phyloP scores from a whole-genome alignment of 805 yeast species.

The Saccharomycopsis synnaedendra region DNA sequence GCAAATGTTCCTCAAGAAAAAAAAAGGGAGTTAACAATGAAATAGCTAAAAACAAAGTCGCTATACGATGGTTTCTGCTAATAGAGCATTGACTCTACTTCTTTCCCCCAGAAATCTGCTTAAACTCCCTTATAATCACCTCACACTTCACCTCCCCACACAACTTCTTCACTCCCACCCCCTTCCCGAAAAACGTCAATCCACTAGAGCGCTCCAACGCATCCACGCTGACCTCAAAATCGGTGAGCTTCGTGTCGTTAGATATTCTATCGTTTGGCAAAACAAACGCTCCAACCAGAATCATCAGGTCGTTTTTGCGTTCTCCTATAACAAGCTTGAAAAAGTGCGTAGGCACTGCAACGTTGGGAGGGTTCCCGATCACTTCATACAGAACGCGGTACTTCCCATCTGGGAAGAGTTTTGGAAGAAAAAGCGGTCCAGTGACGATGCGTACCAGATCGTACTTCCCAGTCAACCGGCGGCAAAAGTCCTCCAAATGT shows the following conservation, averaged over 20 bases:
- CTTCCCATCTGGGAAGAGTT: conserved; percentile 70
- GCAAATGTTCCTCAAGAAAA: no score
- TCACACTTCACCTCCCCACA: conserved; percentile 77
- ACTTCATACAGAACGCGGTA: conserved; percentile 80
- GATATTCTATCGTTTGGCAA: conserved; percentile 77
- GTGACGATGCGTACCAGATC: conserved; percentile 77
- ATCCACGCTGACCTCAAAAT: conserved; percentile 80
- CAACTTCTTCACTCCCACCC: conserved; percentile 43
- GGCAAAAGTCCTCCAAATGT: conserved; percentile 80
- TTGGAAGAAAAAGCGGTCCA: conserved; percentile 88
- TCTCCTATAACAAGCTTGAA: conserved; percentile 88
- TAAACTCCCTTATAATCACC: conserved; percentile 71
- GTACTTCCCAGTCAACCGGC: conserved; percentile 65
- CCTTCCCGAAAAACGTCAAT: conserved; percentile 55
- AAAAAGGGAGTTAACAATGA: not conserved
- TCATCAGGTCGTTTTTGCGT: conserved; percentile 17
- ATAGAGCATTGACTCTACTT: not conserved
- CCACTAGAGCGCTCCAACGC: conserved; percentile 86
- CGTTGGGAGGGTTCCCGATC: conserved; percentile 90
- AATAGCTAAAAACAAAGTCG: not conserved
- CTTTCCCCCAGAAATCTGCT: no score
- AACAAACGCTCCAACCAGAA: conserved; percentile 87
- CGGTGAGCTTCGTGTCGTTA: conserved; percentile 57
- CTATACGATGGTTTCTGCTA: not conserved
- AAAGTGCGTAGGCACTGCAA: conserved; percentile 97